These are phyloP conservation scores for Mycena amicta DNA, from an alignment of 768 basidiomycete species.

Conservation along the genomic window DNA sequence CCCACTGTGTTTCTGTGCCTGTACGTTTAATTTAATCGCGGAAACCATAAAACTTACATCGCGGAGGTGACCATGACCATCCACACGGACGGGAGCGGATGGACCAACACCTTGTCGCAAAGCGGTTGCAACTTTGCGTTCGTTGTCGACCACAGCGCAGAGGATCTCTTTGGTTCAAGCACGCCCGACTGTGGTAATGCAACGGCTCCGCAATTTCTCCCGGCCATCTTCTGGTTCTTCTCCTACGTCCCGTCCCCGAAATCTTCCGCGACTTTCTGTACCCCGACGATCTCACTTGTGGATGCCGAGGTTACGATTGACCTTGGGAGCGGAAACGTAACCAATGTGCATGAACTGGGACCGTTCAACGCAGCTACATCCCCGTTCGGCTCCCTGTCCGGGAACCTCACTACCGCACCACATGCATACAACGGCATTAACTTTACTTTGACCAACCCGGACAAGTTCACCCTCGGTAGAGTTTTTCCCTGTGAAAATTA, in stretches of 20 bases:
- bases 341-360: slow-evolving; percentile 41
- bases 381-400: slow-evolving; percentile 41
- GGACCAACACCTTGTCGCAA: slow-evolving; percentile 46
- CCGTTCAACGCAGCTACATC: slow-evolving; percentile 39
- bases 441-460: slow-evolving; percentile 46
- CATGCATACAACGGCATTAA: slow-evolving; percentile 58
- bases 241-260: slow-evolving; percentile 39
- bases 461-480: slow-evolving; percentile 37
- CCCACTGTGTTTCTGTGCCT: slow-evolving; percentile 42
- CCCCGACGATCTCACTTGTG: slow-evolving; percentile 44
- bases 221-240: slow-evolving; percentile 63
- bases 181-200: slow-evolving; percentile 28
- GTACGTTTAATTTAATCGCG: too few species aligned
- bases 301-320: slow-evolving; percentile 50
- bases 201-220: slow-evolving; percentile 41
- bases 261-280: slow-evolving; percentile 52
- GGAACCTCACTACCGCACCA: slow-evolving; percentile 48
- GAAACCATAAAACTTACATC: too few species aligned
- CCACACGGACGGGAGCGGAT: slow-evolving; percentile 34
- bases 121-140: slow-evolving; percentile 45
- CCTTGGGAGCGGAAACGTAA: slow-evolving; percentile 45
- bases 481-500: not conserved
- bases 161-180: slow-evolving; percentile 46
- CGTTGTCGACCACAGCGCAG: slow-evolving; percentile 40
- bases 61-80: slow-evolving; percentile 44